Conservation (phyloP, 2,329 filamentous ascomycete species). For the Ophiostoma montium region DNA sequence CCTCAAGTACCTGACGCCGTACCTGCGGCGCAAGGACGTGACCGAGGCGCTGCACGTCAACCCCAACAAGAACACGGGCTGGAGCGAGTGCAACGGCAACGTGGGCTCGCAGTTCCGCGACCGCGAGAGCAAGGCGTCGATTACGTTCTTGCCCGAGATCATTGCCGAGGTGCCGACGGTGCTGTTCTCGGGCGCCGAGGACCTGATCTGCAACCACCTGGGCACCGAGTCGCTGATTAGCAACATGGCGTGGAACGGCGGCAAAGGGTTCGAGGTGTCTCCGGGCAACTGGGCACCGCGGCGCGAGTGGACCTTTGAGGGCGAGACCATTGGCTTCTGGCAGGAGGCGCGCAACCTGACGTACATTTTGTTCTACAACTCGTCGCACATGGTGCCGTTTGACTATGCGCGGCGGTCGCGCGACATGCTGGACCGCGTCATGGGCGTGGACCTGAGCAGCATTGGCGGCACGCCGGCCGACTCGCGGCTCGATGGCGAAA, state of each 20-base stretch:
- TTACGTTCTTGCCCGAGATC: conserved; percentile 62
- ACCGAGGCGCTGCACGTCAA: conserved; percentile 69
- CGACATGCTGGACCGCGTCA: conserved; percentile 96
- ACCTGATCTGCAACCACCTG: conserved; percentile 93
- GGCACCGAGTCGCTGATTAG: conserved; percentile 85
- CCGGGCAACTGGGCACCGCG: conserved; percentile 86
- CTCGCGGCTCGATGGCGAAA: conserved; percentile 71
- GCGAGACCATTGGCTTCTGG: conserved; percentile 75
- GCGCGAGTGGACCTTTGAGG: conserved; percentile 87
- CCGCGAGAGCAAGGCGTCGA: conserved; percentile 55
- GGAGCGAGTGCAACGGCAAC: conserved; percentile 76
- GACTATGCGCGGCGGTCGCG: conserved; percentile 74
- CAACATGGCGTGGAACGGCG: conserved; percentile 84
- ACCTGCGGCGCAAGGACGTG: conserved; percentile 73
- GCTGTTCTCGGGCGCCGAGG: conserved; percentile 85
- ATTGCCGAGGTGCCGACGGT: conserved; percentile 65
- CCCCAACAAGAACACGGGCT: conserved; percentile 67
- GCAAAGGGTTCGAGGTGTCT: conserved; percentile 76
- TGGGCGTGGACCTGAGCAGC: conserved; percentile 77
- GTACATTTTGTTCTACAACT: conserved; percentile 89
- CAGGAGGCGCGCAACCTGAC: conserved; percentile 91
- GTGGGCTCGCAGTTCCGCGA: conserved; percentile 62
- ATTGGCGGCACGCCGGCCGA: conserved; percentile 73
- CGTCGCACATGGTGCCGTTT: conserved; percentile 96
- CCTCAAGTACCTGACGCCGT: conserved; percentile 61